phyloP scores from a whole-genome alignment of 768 basidiomycete genomes.

The Cystobasidiopsis lactophilus region DNA sequence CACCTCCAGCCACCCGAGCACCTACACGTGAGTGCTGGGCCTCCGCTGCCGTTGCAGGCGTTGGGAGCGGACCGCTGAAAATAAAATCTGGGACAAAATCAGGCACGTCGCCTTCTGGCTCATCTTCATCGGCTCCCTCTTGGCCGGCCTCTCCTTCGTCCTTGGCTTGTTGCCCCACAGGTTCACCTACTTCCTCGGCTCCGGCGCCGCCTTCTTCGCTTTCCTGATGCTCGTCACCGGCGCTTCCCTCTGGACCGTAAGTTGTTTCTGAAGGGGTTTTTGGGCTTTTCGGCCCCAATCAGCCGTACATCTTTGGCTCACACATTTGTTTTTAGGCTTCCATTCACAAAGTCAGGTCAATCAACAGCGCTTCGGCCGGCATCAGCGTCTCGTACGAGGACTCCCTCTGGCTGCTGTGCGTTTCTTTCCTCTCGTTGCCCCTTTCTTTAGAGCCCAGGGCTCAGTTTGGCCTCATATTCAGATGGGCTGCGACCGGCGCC shows the following conservation, averaged over 20 bases:
- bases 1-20: constrained; percentile 1
- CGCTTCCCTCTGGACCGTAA: constrained; percentile 9
- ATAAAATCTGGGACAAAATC: background rate
- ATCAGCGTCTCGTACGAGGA: constrained; percentile 6
- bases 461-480: no score
- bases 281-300: background rate
- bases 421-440: background rate
- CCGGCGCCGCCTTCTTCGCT: constrained; percentile 41
- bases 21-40: constrained; percentile 4
- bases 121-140: constrained; percentile 23
- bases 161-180: constrained; percentile 30
- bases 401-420: constrained; percentile 4
- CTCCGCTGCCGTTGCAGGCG: background rate
- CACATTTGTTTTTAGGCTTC: background rate
- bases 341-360: no score
- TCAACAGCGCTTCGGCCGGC: background rate
- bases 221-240: constrained; percentile 8
- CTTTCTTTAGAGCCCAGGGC: background rate
- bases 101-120: constrained; percentile 26
- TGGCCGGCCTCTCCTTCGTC: constrained; percentile 6
- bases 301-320: background rate
- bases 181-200: constrained; percentile 63
- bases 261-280: background rate
- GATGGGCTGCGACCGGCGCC: constrained; percentile 8
- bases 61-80: background rate